phyloP scores from a whole-genome alignment of 805 yeast genomes.

The Blastobotrys parvus region DNA sequence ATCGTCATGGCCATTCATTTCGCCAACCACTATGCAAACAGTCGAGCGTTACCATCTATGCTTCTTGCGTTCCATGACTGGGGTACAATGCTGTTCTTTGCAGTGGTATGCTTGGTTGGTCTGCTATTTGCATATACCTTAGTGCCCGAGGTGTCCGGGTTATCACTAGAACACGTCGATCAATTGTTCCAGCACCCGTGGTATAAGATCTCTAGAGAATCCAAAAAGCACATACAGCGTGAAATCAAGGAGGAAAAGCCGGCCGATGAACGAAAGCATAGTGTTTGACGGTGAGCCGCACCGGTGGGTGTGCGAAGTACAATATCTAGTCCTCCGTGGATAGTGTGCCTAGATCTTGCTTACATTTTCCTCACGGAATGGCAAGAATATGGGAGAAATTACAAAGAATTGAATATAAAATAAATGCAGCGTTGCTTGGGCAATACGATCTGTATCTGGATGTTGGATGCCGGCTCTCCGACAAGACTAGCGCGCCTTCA shows the following conservation, averaged over 20 bases:
- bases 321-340: neutral
- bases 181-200: slow-evolving; percentile 47
- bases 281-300: neutral
- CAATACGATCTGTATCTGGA: no score
- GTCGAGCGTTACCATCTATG: slow-evolving; percentile 48
- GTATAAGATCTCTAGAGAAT: slow-evolving; percentile 30
- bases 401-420: no score
- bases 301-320: neutral
- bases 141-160: slow-evolving; percentile 43
- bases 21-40: slow-evolving; percentile 49
- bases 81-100: slow-evolving; percentile 48
- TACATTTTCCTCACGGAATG: no score
- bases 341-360: neutral
- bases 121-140: slow-evolving; percentile 42
- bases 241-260: neutral
- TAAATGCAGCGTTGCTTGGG: no score
- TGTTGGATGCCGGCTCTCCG: no score
- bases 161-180: slow-evolving; percentile 45
- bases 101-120: slow-evolving; percentile 35
- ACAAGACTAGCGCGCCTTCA: no score
- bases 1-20: slow-evolving; percentile 48
- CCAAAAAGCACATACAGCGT: neutral
- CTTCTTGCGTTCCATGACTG: slow-evolving; percentile 36
- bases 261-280: neutral
- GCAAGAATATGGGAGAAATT: no score